These are phyloP conservation scores for Stephanodiscus triporus DNA, from an alignment of 108 stramenopile species.

Conservation along the genomic window DNA sequence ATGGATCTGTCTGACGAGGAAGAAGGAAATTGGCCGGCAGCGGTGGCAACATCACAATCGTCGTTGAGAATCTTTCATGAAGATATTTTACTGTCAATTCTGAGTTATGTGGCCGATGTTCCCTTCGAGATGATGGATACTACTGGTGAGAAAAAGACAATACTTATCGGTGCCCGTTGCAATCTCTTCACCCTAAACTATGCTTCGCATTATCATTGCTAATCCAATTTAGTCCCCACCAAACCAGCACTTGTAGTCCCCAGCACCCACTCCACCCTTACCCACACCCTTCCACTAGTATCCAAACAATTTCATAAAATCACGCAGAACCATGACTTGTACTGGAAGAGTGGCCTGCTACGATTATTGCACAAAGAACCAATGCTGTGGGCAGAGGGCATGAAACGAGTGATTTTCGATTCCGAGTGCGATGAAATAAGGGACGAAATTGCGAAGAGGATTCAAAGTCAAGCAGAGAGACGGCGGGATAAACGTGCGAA, in stretches of 20 bases:
- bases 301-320: conserved; percentile 60
- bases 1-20: neutral
- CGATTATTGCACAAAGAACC: conserved; percentile 41
- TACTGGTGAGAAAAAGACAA: conserved; percentile 3
- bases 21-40: neutral
- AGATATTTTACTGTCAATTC: conserved; percentile 54
- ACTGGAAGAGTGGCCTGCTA: conserved; percentile 56
- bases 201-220: neutral
- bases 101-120: conserved; percentile 67
- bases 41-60: conserved; percentile 9
- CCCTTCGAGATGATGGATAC: conserved; percentile 47
- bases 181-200: neutral
- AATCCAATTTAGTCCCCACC: neutral
- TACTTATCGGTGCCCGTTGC: neutral
- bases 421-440: conserved; percentile 27
- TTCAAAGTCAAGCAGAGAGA: conserved; percentile 7
- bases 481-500: conserved; percentile 38
- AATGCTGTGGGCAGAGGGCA: conserved; percentile 54
- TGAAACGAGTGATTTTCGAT: conserved; percentile 47
- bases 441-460: conserved; percentile 19
- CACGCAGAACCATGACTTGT: conserved; percentile 41
- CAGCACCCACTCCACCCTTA: conserved; percentile 46
- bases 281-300: conserved; percentile 60
- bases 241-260: conserved; percentile 10
- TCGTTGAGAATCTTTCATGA: conserved; percentile 46